A percentile compares a stretch with the other conserved stretches of the same genome.
Conservation (phyloP, 768 basidiomycete species). For the Tylopilus sp. region DNA sequence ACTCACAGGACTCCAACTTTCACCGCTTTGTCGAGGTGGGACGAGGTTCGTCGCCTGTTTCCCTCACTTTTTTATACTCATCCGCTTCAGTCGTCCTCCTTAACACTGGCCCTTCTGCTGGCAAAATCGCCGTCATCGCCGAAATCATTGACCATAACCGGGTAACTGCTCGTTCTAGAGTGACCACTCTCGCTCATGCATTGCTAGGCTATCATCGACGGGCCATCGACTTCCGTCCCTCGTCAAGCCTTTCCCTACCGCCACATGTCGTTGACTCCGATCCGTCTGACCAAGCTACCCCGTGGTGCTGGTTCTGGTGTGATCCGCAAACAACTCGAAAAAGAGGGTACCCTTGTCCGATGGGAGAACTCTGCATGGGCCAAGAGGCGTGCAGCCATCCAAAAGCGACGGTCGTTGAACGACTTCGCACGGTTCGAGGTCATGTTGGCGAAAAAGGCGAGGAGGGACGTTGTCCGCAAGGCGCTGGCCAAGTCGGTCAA, state of each 20-base stretch:
- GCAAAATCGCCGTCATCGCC: slow-evolving; percentile 91
- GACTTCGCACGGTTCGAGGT: slow-evolving; percentile 93
- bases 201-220: slow-evolving; percentile 88
- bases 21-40: slow-evolving; percentile 98
- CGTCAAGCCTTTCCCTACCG: slow-evolving; percentile 92
- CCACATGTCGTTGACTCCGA: slow-evolving; percentile 86
- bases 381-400: slow-evolving; percentile 72
- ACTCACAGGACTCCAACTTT: slow-evolving; percentile 75
- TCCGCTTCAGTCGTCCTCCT: slow-evolving; percentile 73
- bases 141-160: slow-evolving; percentile 99
- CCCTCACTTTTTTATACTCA: slow-evolving; percentile 1
- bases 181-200: not conserved
- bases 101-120: slow-evolving; percentile 79
- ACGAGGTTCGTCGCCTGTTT: slow-evolving; percentile 51
- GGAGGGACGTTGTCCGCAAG: slow-evolving; percentile 78
- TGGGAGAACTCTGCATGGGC: slow-evolving; percentile 91
- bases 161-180: slow-evolving; percentile 38
- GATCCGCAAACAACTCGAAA: slow-evolving; percentile 84
- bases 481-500: slow-evolving; percentile 47
- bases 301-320: slow-evolving; percentile 80
- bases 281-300: slow-evolving; percentile 79
- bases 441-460: slow-evolving; percentile 84
- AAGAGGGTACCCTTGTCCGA: slow-evolving; percentile 78
- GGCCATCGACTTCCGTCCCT: slow-evolving; percentile 86
- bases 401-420: slow-evolving; percentile 70